phyloP scores from a whole-genome alignment of 768 basidiomycete genomes.

The Leccinum pellstonianum region DNA sequence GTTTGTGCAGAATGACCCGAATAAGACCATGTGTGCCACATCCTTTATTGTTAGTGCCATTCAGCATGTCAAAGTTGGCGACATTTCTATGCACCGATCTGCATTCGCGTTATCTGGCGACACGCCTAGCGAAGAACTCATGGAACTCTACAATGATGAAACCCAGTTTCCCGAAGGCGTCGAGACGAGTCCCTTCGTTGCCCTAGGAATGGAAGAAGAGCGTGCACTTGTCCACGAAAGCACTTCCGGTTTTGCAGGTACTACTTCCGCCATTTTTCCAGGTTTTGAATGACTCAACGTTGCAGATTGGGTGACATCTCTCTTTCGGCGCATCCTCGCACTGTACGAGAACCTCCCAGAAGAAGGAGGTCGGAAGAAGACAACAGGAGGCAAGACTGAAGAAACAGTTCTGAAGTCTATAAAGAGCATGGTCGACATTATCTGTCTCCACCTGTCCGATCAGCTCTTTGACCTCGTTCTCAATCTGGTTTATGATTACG shows the following conservation, averaged over 20 bases:
- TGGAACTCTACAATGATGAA: slow-evolving; percentile 48
- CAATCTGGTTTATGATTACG: slow-evolving; percentile 82
- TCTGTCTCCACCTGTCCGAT: slow-evolving; percentile 67
- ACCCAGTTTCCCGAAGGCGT: slow-evolving; percentile 53
- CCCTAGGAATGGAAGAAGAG: slow-evolving; percentile 63
- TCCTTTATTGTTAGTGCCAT: slow-evolving; percentile 74
- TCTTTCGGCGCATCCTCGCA: slow-evolving; percentile 75
- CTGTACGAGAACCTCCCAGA: slow-evolving; percentile 93
- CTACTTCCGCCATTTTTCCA: slow-evolving; percentile 10
- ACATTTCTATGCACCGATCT: slow-evolving; percentile 62
- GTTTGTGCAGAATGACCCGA: slow-evolving; percentile 64
- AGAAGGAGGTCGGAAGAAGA: slow-evolving; percentile 85
- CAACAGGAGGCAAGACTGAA: slow-evolving; percentile 81
- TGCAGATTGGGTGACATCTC: slow-evolving; percentile 76
- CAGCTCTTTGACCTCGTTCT: slow-evolving; percentile 80
- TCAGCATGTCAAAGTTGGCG: slow-evolving; percentile 76
- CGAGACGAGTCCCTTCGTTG: slow-evolving; percentile 33
- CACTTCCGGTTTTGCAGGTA: slow-evolving; percentile 77
- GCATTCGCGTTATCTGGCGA: slow-evolving; percentile 55
- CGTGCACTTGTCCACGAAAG: slow-evolving; percentile 73
- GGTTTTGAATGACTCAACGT: slow-evolving; percentile 1
- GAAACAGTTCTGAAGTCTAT: slow-evolving; percentile 72
- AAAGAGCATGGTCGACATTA: slow-evolving; percentile 76
- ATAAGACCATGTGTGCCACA: slow-evolving; percentile 76
- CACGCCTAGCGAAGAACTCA: slow-evolving; percentile 51